Evolutionary conservation across 2,329 filamentous ascomycete species (phyloP), one percentile per base, ranked within the genome.

Genomic region (Colletotrichum sp.): DNA sequence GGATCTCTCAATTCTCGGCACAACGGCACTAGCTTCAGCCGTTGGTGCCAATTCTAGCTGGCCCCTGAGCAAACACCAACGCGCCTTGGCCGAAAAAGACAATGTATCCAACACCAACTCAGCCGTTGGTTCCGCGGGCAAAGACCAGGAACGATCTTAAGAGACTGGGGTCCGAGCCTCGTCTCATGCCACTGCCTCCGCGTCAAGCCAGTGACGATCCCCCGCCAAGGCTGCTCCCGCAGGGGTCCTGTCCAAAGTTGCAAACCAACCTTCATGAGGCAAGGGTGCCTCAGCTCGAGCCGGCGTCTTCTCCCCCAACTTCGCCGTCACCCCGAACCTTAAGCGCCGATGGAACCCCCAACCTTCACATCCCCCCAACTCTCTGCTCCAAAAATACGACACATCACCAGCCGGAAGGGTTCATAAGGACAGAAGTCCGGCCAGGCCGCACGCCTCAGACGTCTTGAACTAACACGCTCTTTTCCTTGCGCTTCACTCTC

Each of bases 401-500:
- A 13, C 68, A 57, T 2, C 15, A 22, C 24, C 13, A 2, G 18
- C 55, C 8, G 15, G 22, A 48, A 13, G 34, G 34, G 48, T 60
- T 52, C 3, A 39, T 44, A 64, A 70, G 39, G 18, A 70, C 57
- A 59, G 30, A 30, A 48, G 2, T 26, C 59, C 66, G 18, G 32
- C 32, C 44, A 3, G n/a, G 24, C 16, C 32, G 66, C 48, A 3
- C 9, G 22, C 90, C 87, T 78, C 76, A 83, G n/a, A 55, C 13
- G 10, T 18, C 18, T 13, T 30, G 26, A n/a, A 66, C 28, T 1
- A 3, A 52, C 10, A 16, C 6, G 0, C 24, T 12, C 8, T 30
- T 16, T 52, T 1, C 16, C 3, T 26, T 13, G 0, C 1, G 48
- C 0, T 67, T 24, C 62, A 32, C 1, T 8, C 10, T 28, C 8